phyloP scores from a whole-genome alignment of 495 filamentous ascomycete species.

The Haplographium delicatum region DNA sequence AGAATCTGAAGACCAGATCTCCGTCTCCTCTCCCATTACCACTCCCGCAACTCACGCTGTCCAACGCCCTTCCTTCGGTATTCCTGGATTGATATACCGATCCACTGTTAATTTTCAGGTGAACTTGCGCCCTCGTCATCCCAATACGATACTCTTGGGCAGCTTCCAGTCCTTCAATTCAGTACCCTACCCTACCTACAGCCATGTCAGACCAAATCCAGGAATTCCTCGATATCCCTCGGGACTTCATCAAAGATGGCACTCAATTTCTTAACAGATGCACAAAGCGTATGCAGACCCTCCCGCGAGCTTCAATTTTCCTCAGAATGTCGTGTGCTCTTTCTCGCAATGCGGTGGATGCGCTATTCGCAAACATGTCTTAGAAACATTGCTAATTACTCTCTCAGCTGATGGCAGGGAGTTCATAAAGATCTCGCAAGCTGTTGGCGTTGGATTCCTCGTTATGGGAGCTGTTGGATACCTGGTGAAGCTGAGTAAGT shows the following conservation, averaged over 20 bases:
- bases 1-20: too few relatives aligned
- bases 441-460: slow-evolving; percentile 87
- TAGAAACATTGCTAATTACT: slow-evolving; percentile 6
- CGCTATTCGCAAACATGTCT: too few relatives aligned
- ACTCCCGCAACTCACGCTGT: too few relatives aligned
- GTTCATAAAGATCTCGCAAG: slow-evolving; percentile 93
- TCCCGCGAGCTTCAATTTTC: neutral
- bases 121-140: too few relatives aligned
- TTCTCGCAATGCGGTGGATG: too few relatives aligned
- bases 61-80: too few relatives aligned
- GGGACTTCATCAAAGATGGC: slow-evolving; percentile 78
- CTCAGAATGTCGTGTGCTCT: too few relatives aligned
- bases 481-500: slow-evolving; percentile 86
- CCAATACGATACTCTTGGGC: neutral
- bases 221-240: slow-evolving; percentile 74
- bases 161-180: too few relatives aligned
- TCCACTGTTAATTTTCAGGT: too few relatives aligned
- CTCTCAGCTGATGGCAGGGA: slow-evolving; percentile 68
- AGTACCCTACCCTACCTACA: too few relatives aligned
- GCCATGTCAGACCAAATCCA: slow-evolving; percentile 72
- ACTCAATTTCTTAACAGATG: slow-evolving; percentile 77
- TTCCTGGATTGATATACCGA: too few relatives aligned
- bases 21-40: too few relatives aligned
- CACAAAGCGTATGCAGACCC: slow-evolving; percentile 63
- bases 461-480: slow-evolving; percentile 78